Base-by-base conservation (phyloP, 345 rosid species). In the Isatis tinctoria region DNA sequence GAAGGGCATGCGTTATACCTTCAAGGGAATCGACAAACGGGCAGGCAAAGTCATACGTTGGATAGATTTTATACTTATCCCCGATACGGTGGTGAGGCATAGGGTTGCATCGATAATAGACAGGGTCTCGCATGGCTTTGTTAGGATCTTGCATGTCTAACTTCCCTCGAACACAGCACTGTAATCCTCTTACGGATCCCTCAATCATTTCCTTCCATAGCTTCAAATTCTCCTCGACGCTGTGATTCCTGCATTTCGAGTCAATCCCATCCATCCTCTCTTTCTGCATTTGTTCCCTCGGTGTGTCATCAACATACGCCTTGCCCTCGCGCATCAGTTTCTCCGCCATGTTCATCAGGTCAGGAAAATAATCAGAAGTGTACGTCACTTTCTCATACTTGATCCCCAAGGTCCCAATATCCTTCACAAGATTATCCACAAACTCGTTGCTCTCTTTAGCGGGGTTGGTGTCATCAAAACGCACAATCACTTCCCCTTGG, bases 41-140 rank as follows among this genome's bases (percentile, higher is more conserved):
- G 72, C 99, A 95, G 40, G 98, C 99, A 85, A 95, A 95, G 80
- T 95, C 99, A 78, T 95, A 95, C 17, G 98, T 95, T n/a, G 99
- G 99, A 69, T 92, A 95, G 32, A 95, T 2, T 81, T 87, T 92
- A 72, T 92, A 95, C 79, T 85, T 90, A 69, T 88, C 64, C 3
- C 98, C 99, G 44, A 95, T 86, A 18, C 98, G 85, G 65, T 95
- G 99, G 76, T 90, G 98, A 69, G 99, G 81, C 72, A 87, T 69
- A 61, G 96, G 97, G 78, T 95, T 87, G 83, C 98, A 95, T 22
- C 97, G 89, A 45, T 92, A 95, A 65, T 95, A 95, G 39, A 95
- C 99, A 0, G 98, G 99, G 81, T 95, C 98, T n/a, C 99, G 78
- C 56, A 92, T 90, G 35, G 98, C 88, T 84, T 92, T 92, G 85